A percentile compares a stretch with the other conserved stretches of the same genome.
phyloP scores from a whole-genome alignment of 2,329 filamentous ascomycete species.

The Knufia fluminis region DNA sequence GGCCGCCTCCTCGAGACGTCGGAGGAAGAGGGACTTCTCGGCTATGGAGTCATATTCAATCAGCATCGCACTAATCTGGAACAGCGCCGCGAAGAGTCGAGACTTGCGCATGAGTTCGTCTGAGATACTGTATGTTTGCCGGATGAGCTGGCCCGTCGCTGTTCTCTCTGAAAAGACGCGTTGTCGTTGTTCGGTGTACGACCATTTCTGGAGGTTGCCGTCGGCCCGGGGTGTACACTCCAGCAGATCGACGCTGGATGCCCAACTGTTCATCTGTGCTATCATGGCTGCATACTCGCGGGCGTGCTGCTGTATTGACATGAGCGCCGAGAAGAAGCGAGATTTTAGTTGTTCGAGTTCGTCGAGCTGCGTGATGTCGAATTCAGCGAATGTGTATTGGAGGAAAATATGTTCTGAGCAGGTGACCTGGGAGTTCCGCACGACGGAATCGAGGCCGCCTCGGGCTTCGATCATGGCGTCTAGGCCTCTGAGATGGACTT shows the following conservation, averaged over 20 bases:
- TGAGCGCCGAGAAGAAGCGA: neutral
- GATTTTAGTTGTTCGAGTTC: constrained; percentile 1
- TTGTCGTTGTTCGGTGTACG: neutral
- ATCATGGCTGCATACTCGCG: neutral
- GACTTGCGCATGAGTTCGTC: neutral
- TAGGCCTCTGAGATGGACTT: neutral
- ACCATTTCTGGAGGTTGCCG: neutral
- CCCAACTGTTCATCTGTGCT: neutral
- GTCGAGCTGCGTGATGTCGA: constrained; percentile 1
- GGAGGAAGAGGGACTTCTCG: neutral
- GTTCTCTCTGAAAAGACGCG: neutral
- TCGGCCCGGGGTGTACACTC: neutral
- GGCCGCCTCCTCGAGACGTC: neutral
- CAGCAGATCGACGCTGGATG: neutral
- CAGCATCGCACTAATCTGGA: constrained; percentile 1
- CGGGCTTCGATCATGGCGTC: constrained; percentile 1
- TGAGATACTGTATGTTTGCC: neutral
- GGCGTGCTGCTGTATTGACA: neutral
- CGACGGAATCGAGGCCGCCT: neutral
- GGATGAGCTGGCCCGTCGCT: neutral
- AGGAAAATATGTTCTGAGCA: constrained; percentile 2
- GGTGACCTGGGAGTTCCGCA: neutral
- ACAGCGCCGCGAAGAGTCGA: neutral
- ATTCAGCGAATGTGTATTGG: constrained; percentile 1
- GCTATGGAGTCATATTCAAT: neutral